A percentile compares a stretch with the other conserved stretches of the same genome.
Evolutionary conservation across 2,329 filamentous ascomycete species (phyloP).

Genomic region (Myriosclerotinia duriaeana): DNA sequence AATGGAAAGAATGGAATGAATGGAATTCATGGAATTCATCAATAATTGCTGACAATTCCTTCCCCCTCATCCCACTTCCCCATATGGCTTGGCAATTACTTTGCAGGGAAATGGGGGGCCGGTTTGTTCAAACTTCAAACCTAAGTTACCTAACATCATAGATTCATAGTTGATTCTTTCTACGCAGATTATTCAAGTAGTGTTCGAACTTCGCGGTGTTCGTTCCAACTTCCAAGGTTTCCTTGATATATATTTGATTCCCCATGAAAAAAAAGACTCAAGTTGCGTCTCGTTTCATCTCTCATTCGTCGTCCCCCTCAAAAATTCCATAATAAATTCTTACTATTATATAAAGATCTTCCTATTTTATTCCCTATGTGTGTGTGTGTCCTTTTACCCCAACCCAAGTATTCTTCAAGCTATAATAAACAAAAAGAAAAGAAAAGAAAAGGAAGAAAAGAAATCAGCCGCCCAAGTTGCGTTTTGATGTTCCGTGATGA

Average conservation of each 20-base stretch:
- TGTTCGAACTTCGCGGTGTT: too few relatives aligned
- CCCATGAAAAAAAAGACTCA: neutral
- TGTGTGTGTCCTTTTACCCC: too few relatives aligned
- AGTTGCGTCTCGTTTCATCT: conserved; percentile 1
- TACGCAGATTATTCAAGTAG: too few relatives aligned
- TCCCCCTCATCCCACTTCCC: conserved; percentile 1
- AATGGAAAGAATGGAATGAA: neutral
- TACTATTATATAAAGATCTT: too few relatives aligned
- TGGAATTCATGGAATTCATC: too few relatives aligned
- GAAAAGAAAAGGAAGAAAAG: neutral
- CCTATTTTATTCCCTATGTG: too few relatives aligned
- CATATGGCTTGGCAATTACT: conserved; percentile 10
- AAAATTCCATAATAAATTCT: neutral
- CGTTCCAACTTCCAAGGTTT: neutral
- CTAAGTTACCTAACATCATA: too few relatives aligned
- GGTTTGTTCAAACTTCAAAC: neutral
- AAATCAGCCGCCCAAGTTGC: conserved; percentile 11
- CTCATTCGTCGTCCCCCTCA: neutral
- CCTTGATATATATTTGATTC: neutral
- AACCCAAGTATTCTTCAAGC: too few relatives aligned
- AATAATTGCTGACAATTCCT: too few relatives aligned
- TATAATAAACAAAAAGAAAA: too few relatives aligned
- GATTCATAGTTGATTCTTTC: too few relatives aligned
- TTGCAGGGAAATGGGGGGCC: neutral
- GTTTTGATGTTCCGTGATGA: conserved; percentile 12